Evolutionary conservation across 805 yeast species (phyloP).

Genomic region (Saccharomycopsis amapae): DNA sequence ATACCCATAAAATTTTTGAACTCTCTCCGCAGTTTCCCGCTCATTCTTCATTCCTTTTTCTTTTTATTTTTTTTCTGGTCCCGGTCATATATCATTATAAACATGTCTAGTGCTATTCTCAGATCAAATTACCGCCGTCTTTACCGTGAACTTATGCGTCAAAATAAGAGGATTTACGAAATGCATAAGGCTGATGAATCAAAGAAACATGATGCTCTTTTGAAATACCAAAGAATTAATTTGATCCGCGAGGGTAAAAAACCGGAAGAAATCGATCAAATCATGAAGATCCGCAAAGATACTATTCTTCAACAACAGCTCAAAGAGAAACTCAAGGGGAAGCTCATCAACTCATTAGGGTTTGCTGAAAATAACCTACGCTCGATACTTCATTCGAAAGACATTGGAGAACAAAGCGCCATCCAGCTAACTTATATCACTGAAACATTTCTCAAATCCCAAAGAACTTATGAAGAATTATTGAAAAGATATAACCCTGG

Average conservation of each 20-base stretch:
- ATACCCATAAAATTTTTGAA: too few relatives aligned
- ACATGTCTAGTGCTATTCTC: neutral
- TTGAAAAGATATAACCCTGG: conserved; percentile 87
- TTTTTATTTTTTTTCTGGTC: too few relatives aligned
- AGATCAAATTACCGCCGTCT: conserved; percentile 12
- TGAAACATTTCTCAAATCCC: conserved; percentile 56
- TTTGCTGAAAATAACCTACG: neutral
- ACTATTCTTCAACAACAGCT: neutral
- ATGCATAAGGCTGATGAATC: conserved; percentile 35
- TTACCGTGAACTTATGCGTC: conserved; percentile 17
- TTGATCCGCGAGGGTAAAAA: conserved; percentile 3
- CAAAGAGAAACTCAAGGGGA: neutral
- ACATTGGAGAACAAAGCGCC: conserved; percentile 2
- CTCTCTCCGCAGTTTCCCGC: too few relatives aligned
- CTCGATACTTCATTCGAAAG: neutral
- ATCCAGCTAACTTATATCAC: conserved; percentile 48
- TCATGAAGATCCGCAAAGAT: neutral
- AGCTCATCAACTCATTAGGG: conserved; percentile 4
- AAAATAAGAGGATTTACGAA: conserved; percentile 20
- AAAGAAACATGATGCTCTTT: conserved; percentile 39
- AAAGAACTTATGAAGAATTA: conserved; percentile 69
- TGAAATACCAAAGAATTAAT: conserved; percentile 44
- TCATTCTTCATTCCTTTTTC: too few relatives aligned
- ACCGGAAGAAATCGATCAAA: neutral
- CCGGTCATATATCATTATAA: too few relatives aligned